phyloP scores from a whole-genome alignment of 164 flowering plant species.

The Stephania cephalantha region DNA sequence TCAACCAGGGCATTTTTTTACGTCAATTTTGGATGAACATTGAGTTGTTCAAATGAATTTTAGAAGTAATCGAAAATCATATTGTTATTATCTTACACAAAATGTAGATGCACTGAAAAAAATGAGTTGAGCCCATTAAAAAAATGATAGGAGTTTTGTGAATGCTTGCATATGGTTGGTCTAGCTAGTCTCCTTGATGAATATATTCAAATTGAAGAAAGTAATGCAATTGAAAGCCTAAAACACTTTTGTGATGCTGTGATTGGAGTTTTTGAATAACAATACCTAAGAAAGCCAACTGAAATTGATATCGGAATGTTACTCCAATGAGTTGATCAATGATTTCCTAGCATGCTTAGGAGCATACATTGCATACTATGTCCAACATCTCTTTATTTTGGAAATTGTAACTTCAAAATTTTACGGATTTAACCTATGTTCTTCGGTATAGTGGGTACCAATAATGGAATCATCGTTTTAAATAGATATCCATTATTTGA shows the following conservation, averaged over 20 bases:
- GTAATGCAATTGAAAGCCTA: background rate
- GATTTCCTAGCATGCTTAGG: background rate
- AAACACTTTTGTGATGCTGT: background rate
- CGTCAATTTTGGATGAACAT: background rate
- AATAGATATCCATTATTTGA: background rate
- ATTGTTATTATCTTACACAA: background rate
- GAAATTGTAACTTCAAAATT: background rate
- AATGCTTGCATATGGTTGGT: background rate
- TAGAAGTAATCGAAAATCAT: background rate
- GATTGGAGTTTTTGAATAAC: background rate
- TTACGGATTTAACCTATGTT: background rate
- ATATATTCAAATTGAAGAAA: background rate
- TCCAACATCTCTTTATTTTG: background rate
- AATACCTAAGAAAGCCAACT: background rate
- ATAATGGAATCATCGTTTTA: background rate
- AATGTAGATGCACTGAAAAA: background rate
- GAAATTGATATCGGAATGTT: too few species aligned
- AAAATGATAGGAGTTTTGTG: background rate
- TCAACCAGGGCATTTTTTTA: background rate
- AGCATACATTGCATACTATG: background rate
- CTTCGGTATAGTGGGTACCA: background rate
- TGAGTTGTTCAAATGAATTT: background rate
- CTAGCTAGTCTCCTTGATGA: too few species aligned
- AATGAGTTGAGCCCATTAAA: background rate
- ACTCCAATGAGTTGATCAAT: background rate